phyloP scores from a whole-genome alignment of 441 rosid genomes.

The Populus hybrid region DNA sequence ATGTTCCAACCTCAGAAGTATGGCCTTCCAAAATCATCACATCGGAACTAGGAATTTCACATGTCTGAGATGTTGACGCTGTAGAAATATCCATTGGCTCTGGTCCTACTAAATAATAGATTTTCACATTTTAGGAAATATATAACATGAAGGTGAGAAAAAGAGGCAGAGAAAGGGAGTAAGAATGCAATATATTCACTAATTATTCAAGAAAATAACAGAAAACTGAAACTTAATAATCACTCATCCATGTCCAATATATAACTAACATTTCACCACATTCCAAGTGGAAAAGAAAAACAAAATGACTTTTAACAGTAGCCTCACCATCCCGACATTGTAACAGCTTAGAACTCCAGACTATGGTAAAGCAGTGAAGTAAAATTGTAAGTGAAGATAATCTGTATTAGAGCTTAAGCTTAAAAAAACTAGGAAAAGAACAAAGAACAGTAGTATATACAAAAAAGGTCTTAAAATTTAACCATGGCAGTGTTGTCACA shows the following conservation, averaged over 20 bases:
- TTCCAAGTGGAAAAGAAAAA: neutral
- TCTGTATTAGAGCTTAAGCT: neutral
- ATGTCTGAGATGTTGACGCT: conserved; percentile 51
- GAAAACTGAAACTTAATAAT: too few relatives aligned
- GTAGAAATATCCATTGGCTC: conserved; percentile 78
- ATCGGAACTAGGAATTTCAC: conserved; percentile 72
- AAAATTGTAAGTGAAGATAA: neutral
- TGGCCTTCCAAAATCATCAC: conserved; percentile 95
- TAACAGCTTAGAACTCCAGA: neutral
- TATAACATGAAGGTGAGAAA: too few relatives aligned
- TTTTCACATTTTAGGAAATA: neutral
- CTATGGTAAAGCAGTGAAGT: conserved; percentile 1
- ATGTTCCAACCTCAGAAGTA: conserved; percentile 79
- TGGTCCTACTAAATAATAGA: conserved; percentile 34
- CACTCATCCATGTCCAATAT: too few relatives aligned
- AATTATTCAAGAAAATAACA: neutral
- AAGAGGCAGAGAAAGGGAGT: too few relatives aligned
- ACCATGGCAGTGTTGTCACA: neutral
- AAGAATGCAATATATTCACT: too few relatives aligned
- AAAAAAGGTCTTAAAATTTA: neutral
- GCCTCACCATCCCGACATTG: neutral
- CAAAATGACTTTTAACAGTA: neutral
- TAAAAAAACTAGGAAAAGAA: neutral
- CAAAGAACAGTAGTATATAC: neutral
- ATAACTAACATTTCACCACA: too few relatives aligned